Evolutionary conservation across 2,329 filamentous ascomycete species (phyloP), one percentile per base, ranked within the genome.

Genomic region (Pseudonectria foliicola): DNA sequence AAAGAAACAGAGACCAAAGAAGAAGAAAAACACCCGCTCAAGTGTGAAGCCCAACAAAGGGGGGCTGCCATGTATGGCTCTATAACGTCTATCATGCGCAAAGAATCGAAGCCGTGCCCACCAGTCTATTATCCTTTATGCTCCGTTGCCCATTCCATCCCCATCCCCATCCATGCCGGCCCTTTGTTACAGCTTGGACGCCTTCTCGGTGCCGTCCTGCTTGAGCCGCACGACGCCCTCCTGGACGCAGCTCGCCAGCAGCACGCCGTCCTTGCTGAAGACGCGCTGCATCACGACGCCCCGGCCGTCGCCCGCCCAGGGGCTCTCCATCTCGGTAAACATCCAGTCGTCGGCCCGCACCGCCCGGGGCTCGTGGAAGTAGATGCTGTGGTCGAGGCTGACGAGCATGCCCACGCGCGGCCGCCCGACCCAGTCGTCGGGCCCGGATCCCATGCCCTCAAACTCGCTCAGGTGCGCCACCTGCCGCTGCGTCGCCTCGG

Each of bases 361-460:
- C 38, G 59, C 59, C 39, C 61, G 59, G 15, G 77, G 76, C 59
- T 78, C 74, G 49, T 82, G 77, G 50, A 81, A 81, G 57, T 81
- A 82, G 43, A 82, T 80, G 33, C 70, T 74, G 57, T 92, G 85
- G 55, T 92, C 85, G 33, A 90, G 63, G 46, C 77, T 83, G 33
- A 92, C 85, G 73, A 88, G 79, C 85, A 92, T 92, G n/a, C 84
- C 84, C 32, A 90, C 64, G 52, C 73, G 67, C 4, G 77, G 78
- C 27, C 70, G 63, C 3, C 57, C 61, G 35, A 62, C 59, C 56
- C 68, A 68, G 27, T 72, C 70, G 40, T 73, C 68, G 35, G 73
- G 23, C 23, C 56, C 34, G 4, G 34, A 35, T 2, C 58, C 59
- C 45, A 58, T 53, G 26, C 62, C 66, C 46, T 71, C 70, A 25